Conservation (phyloP, 1,139 yeast genomes). For the Yamadazyma jaroonii region DNA sequence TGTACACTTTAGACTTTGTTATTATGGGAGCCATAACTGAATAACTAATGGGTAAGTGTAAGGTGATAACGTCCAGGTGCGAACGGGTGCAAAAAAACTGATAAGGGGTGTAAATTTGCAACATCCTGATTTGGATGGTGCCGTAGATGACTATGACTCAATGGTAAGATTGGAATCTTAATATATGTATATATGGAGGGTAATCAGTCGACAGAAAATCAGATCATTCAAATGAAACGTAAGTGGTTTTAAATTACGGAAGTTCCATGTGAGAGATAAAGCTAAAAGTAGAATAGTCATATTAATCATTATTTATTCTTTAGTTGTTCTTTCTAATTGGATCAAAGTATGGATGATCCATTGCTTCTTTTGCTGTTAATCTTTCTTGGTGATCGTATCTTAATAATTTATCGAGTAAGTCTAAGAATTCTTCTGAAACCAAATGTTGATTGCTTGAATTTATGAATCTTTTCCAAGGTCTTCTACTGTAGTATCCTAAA, state of each 20-base stretch:
- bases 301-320: conserved; percentile 1
- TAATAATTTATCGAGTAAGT: conserved; percentile 62
- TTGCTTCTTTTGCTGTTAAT: conserved; percentile 73
- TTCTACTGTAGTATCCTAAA: conserved; percentile 70
- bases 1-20: conserved; percentile 5
- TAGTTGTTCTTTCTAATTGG: conserved; percentile 25
- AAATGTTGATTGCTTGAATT: conserved; percentile 51
- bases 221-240: too few relatives aligned
- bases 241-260: too few relatives aligned
- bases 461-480: conserved; percentile 65
- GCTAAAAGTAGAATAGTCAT: neutral
- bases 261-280: too few relatives aligned
- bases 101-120: conserved; percentile 2
- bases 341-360: conserved; percentile 76
- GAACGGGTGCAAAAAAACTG: conserved; percentile 6
- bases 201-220: too few relatives aligned
- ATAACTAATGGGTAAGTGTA: neutral
- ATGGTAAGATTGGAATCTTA: neutral
- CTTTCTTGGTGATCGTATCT: conserved; percentile 73
- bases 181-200: too few relatives aligned
- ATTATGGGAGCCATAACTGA: conserved; percentile 5
- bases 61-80: neutral
- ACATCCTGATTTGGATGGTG: neutral
- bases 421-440: conserved; percentile 60
- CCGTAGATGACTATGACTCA: too few relatives aligned